Base-by-base conservation (phyloP, 768 basidiomycete species). In the Tylopilus sp. region DNA sequence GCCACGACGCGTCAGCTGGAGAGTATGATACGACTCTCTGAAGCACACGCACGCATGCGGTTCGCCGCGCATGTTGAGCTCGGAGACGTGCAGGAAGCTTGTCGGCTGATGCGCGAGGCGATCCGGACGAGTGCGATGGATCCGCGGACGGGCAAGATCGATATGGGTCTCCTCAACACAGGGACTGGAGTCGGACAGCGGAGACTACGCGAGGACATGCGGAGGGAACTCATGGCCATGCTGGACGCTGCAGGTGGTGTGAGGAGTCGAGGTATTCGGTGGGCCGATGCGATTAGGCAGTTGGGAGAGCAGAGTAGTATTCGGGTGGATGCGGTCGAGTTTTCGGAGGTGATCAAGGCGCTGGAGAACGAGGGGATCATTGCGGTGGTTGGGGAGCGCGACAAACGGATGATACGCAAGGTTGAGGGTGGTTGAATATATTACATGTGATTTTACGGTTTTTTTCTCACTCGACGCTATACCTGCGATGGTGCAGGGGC, bases 1-100 rank as follows among this genome's bases (percentile, higher is more conserved):
- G 97, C 97, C 1, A 98, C 97, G 29, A 98, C 97, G 0, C 84
- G 97, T 45, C 96, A 99, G 70, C 83, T 99, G 16, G 97, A 99
- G 72, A 89, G 87, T 61, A 91, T 99, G 84, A 97, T 99, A 63
- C 88, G 95, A 6, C 83, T 99, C 25, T 87, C 89, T 0, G 97
- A 99, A 72, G 97, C 89, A 1, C 97, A 99, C 66, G 95, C 97
- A 5, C 81, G 95, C 29, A 98, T 98, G 97, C 83, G 94, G 1
- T 88, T 97, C 70, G 88, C 87, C 19, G 78, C 84, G n/a, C 80
- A 81, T 48, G 96, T 99, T 34, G 91, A 95, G 64, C 72, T 90
- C 41, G 72, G 76, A 49, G 97, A 98, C 64, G 97, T 98, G 28
- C 77, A 80, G 56, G 97, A 98, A 70, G 94, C 96, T 1, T 85